Conservation (phyloP, 2,329 filamentous ascomycete species). For the Fusarium foetens region DNA sequence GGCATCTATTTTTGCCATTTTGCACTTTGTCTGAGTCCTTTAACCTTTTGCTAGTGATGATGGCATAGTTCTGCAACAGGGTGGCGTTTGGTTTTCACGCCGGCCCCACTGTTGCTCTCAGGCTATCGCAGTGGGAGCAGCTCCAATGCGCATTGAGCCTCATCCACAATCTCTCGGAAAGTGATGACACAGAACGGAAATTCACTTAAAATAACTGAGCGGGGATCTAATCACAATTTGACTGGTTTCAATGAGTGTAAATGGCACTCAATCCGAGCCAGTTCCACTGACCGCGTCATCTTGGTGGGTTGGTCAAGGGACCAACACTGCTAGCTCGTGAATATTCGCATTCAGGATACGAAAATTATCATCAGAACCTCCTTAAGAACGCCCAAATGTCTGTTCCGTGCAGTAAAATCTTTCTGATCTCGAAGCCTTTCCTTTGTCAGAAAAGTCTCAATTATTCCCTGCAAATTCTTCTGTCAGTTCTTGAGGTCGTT, state of each 20-base stretch:
- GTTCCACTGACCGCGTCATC: conserved; percentile 10
- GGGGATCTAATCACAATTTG: no score
- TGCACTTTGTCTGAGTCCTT: fast-evolving
- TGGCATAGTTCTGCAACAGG: fast-evolving
- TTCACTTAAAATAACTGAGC: fast-evolving
- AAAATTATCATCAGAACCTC: neutral
- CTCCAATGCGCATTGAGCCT: neutral
- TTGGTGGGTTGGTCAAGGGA: neutral
- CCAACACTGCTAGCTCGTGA: neutral
- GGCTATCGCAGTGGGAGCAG: fast-evolving
- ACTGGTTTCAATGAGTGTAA: neutral
- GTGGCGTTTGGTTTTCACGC: fast-evolving
- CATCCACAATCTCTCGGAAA: neutral
- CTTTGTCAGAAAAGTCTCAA: neutral
- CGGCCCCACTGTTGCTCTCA: neutral
- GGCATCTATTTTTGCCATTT: conserved; percentile 7
- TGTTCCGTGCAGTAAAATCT: fast-evolving
- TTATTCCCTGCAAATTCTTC: no score
- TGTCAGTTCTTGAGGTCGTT: neutral
- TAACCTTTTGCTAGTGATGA: neutral
- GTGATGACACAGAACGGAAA: neutral
- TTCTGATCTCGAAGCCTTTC: fast-evolving
- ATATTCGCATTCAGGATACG: conserved; percentile 27
- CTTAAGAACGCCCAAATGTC: neutral
- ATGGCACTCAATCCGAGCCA: no score